These are phyloP conservation scores for Lentithecium fluviatile DNA, from an alignment of 495 filamentous ascomycete species.

Conservation along the genomic window DNA sequence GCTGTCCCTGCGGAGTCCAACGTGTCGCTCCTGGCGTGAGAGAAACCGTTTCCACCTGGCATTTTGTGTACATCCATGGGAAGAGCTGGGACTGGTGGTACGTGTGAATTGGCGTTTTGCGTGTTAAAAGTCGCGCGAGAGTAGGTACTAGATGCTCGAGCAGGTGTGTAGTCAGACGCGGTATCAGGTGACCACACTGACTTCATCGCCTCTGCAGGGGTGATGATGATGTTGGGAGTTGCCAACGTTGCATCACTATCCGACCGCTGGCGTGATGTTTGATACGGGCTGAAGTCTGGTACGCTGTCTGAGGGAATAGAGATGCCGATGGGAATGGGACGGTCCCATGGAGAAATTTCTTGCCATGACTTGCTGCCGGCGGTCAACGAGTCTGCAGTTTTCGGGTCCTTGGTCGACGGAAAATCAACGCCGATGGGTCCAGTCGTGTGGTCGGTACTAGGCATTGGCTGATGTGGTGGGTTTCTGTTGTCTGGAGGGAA, in stretches of 20 bases:
- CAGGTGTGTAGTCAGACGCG: constrained; percentile 37
- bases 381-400: constrained; percentile 14
- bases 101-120: constrained; percentile 38
- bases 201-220: constrained; percentile 59
- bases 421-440: not conserved
- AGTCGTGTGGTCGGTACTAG: not conserved
- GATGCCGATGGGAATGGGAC: constrained; percentile 78
- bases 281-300: constrained; percentile 41
- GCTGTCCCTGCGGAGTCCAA: constrained; percentile 34
- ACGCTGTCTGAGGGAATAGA: constrained; percentile 63
- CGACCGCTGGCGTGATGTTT: constrained; percentile 23
- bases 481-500: not conserved
- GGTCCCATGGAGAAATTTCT: constrained; percentile 71
- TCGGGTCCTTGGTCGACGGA: constrained; percentile 9
- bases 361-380: constrained; percentile 18
- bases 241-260: constrained; percentile 37
- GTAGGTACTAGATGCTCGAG: constrained; percentile 65
- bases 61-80: constrained; percentile 47
- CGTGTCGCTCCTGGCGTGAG: constrained; percentile 23
- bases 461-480: not conserved
- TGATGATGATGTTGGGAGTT: constrained; percentile 63
- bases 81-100: constrained; percentile 64
- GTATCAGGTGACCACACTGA: constrained; percentile 62
- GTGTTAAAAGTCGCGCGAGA: constrained; percentile 56
- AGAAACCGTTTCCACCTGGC: not conserved